Evolutionary conservation across 2,329 filamentous ascomycete species (phyloP).

Genomic region (Pseudocercospora macadamiae): DNA sequence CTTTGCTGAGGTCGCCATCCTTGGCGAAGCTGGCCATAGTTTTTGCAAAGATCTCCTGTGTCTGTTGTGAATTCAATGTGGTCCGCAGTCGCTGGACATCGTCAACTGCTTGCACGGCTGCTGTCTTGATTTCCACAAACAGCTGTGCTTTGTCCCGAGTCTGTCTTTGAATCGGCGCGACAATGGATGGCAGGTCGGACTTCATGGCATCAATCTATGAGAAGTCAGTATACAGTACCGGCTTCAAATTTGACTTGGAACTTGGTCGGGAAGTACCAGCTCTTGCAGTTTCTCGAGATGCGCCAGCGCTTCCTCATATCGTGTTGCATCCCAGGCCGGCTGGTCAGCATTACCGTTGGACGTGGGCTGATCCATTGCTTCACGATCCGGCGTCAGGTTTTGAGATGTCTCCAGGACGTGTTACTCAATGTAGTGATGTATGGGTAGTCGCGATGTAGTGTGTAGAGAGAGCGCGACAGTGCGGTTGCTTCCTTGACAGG

Average conservation of each 20-base stretch:
- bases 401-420: background rate
- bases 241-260: background rate
- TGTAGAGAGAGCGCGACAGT: background rate
- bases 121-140: slow-evolving; percentile 44
- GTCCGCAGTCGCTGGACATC: slow-evolving; percentile 43
- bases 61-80: slow-evolving; percentile 43
- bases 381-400: background rate
- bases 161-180: slow-evolving; percentile 42
- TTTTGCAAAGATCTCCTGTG: slow-evolving; percentile 42
- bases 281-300: slow-evolving; percentile 49
- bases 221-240: slow-evolving; percentile 16
- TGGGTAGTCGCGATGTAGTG: background rate
- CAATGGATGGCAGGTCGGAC: slow-evolving; percentile 46
- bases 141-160: slow-evolving; percentile 36
- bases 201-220: slow-evolving; percentile 47
- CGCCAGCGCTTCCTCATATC: slow-evolving; percentile 45
- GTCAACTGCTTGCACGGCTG: slow-evolving; percentile 40
- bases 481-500: background rate
- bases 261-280: slow-evolving; percentile 38
- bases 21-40: slow-evolving; percentile 38
- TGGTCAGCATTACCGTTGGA: background rate
- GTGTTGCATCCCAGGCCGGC: slow-evolving; percentile 24
- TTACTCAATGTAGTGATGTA: background rate
- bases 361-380: slow-evolving; percentile 8
- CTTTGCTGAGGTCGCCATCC: slow-evolving; percentile 43